These are phyloP conservation scores for Verticillium nubilum DNA, from an alignment of 2,329 filamentous ascomycete species.

Conservation along the genomic window DNA sequence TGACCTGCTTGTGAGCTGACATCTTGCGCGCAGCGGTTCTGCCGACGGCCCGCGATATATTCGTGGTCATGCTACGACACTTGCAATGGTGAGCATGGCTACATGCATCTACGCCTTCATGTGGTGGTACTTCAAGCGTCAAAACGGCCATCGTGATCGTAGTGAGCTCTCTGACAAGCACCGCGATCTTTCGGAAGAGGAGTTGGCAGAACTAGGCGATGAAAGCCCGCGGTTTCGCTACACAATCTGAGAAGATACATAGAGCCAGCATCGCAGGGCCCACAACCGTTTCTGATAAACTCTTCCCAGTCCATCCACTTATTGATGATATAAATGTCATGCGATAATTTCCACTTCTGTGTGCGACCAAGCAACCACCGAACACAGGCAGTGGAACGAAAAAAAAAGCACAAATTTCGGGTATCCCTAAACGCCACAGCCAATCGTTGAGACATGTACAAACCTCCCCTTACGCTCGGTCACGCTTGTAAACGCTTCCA, in stretches of 20 bases:
- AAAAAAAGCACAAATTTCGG: not conserved
- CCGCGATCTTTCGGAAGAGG: constrained; percentile 35
- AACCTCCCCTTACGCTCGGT: not conserved
- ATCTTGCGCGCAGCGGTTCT: constrained; percentile 27
- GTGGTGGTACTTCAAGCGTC: constrained; percentile 25
- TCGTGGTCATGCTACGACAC: constrained; percentile 51
- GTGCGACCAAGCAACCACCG: not conserved
- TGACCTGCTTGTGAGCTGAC: not conserved
- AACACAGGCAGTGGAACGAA: not conserved
- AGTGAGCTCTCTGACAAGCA: constrained; percentile 33
- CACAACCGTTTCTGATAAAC: not conserved
- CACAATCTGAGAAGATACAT: constrained; percentile 23
- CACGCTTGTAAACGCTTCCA: constrained; percentile 41
- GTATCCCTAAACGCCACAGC: not conserved
- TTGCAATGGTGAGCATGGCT: constrained; percentile 12
- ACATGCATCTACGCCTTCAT: constrained; percentile 28
- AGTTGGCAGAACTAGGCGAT: constrained; percentile 45
- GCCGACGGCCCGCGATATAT: constrained; percentile 51
- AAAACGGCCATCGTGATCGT: constrained; percentile 39
- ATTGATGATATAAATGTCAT: not conserved
- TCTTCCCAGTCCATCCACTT: not conserved
- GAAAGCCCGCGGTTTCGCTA: constrained; percentile 46
- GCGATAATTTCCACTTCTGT: too few relatives aligned
- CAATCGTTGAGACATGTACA: not conserved
- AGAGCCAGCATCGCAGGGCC: not conserved